Base-by-base conservation (phyloP, 768 basidiomycete species). In the Amanita phalloides region DNA sequence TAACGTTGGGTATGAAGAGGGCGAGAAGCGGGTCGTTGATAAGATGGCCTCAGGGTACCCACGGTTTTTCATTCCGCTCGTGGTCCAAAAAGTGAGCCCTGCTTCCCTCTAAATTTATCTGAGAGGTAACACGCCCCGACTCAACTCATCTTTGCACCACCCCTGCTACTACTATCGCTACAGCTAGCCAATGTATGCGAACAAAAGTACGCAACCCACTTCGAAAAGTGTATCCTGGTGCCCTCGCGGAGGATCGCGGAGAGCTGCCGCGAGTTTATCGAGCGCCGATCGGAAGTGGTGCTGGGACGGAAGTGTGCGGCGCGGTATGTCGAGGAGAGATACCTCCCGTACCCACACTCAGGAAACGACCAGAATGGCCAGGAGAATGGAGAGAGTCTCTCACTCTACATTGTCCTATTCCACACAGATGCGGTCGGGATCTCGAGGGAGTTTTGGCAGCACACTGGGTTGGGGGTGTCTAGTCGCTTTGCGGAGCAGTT, bases 371-470 rank as follows among this genome's bases (percentile, higher is more conserved):
- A 66, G 51, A 54, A 54, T 17, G 61, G 21, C 32, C 20, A 36
- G 17, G 30, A 35, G 54, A 57, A 55, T 61, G 57, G 59, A 54
- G 43, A 53, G 60, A 25, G 51, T 44, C 67, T 78, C 36, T 81
- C 88, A 53, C 73, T 99, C 1, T 84, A 95, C 63, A 87, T 94
- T 56, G 83, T 84, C 1, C 68, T 99, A 13, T 90, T 93, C 62
- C 81, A 84, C 5, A 64, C 69, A 2, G 74, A 79, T 3, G 65
- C 76, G 3, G 83, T 76, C 58, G 60, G 75, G 7, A 63, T 84
- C 6, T 91, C 90, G 6, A 95, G 89, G 63, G 77, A 91, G 64
- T 97, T 94, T 66, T 98, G 95, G 95, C 94, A 97, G 58, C 95
- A 97, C 63, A 82, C 86, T 0, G 95, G 95, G 0, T 70, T 86